Conservation (phyloP, 495 filamentous ascomycete genomes). For the Tuber umbilicatum region DNA sequence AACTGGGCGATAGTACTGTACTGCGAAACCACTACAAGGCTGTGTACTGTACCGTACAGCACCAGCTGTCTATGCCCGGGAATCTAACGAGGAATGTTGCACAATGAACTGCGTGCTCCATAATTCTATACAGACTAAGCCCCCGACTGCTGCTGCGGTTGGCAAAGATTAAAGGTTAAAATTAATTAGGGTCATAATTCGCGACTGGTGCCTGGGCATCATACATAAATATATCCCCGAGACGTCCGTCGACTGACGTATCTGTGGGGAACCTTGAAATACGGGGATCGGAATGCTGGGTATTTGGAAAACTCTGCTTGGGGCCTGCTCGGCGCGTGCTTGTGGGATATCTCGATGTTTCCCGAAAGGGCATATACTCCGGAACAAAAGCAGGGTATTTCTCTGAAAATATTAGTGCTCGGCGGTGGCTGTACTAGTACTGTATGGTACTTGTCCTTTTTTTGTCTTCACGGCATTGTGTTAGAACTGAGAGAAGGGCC, state of each 20-base stretch:
- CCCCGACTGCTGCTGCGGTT: not conserved
- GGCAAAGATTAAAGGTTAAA: not conserved
- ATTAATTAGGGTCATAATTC: not conserved
- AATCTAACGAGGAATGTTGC: not conserved
- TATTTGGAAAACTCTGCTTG: not conserved
- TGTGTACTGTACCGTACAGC: not conserved
- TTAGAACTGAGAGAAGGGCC: too few relatives aligned
- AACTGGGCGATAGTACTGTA: not conserved
- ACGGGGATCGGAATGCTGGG: not conserved
- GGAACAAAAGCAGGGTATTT: too few relatives aligned
- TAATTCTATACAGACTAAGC: not conserved
- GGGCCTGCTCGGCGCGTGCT: not conserved
- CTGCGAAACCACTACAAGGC: not conserved
- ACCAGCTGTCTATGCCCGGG: not conserved
- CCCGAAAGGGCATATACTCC: too few relatives aligned
- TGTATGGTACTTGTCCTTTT: too few relatives aligned
- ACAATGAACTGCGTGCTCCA: not conserved
- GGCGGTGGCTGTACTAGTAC: too few relatives aligned
- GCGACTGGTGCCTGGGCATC: not conserved
- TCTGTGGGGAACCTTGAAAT: not conserved
- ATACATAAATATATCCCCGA: slow-evolving; percentile 2
- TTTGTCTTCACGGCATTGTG: too few relatives aligned
- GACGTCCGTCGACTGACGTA: not conserved
- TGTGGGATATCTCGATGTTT: not conserved
- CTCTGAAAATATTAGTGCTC: too few relatives aligned